phyloP scores from a whole-genome alignment of 1,139 yeast species.

The Nakaseomyces kungkrabaensis region DNA sequence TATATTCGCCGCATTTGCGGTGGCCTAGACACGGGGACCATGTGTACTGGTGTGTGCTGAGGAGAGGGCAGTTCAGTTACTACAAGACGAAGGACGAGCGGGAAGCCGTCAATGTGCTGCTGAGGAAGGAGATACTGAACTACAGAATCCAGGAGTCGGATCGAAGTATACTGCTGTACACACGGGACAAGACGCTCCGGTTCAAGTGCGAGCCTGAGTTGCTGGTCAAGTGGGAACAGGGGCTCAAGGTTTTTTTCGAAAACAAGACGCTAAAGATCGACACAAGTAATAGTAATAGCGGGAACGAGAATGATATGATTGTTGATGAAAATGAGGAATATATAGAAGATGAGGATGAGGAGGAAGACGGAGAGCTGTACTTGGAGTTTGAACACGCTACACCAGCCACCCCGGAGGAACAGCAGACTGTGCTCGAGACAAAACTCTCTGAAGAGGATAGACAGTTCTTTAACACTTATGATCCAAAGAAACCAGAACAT shows the following conservation, averaged over 20 bases:
- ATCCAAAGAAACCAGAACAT: slow-evolving; percentile 12
- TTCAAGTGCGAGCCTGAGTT: slow-evolving; percentile 6
- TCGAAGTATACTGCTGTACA: slow-evolving; percentile 11
- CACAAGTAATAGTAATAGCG: neutral
- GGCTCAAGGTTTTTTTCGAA: slow-evolving; percentile 10
- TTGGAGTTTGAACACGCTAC: slow-evolving; percentile 6
- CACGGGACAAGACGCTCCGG: slow-evolving; percentile 14
- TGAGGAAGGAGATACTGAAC: slow-evolving; percentile 30
- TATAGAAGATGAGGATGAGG: slow-evolving; percentile 9
- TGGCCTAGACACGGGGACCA: slow-evolving; percentile 7
- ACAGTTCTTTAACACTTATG: slow-evolving; percentile 15
- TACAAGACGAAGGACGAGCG: slow-evolving; percentile 51
- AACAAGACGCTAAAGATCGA: neutral
- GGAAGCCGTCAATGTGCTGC: slow-evolving; percentile 43
- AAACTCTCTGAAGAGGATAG: slow-evolving; percentile 13
- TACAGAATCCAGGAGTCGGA: slow-evolving; percentile 11
- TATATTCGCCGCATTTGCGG: slow-evolving; percentile 6
- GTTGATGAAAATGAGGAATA: slow-evolving; percentile 7
- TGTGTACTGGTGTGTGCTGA: slow-evolving; percentile 45
- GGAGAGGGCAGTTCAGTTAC: slow-evolving; percentile 45
- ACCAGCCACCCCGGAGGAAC: slow-evolving; percentile 2
- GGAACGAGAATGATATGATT: slow-evolving; percentile 1
- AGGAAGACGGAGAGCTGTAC: slow-evolving; percentile 4
- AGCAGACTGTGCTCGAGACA: neutral
- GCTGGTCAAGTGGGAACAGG: slow-evolving; percentile 11